phyloP scores from a whole-genome alignment of 2,329 filamentous ascomycete species.

The Mycocentrospora acerina region DNA sequence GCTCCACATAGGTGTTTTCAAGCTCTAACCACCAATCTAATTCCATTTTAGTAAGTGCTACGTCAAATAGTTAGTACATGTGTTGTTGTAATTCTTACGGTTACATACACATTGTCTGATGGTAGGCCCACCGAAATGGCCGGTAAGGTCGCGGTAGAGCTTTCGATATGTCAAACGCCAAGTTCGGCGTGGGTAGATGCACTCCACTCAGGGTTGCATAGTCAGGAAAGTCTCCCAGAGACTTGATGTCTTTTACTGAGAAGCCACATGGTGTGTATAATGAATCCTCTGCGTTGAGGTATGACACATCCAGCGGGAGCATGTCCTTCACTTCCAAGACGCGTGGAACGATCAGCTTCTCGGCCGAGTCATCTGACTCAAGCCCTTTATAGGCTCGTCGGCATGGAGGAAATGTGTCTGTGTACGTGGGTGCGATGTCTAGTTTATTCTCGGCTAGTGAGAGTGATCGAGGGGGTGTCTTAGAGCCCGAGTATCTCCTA shows the following conservation, averaged over 20 bases:
- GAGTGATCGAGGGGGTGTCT: constrained; percentile 56
- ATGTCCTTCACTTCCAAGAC: constrained; percentile 23
- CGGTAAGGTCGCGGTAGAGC: constrained; percentile 75
- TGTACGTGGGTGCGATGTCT: constrained; percentile 40
- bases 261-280: constrained; percentile 68
- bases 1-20: constrained; percentile 68
- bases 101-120: constrained; percentile 84
- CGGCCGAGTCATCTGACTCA: constrained; percentile 46
- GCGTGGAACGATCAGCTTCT: constrained; percentile 29
- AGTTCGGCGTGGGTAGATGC: constrained; percentile 65
- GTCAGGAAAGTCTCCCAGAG: constrained; percentile 75
- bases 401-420: constrained; percentile 55
- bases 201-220: constrained; percentile 76
- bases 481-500: constrained; percentile 49
- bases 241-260: constrained; percentile 67
- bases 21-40: constrained; percentile 88
- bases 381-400: no score
- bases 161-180: constrained; percentile 66
- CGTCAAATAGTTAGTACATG: constrained; percentile 1
- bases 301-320: constrained; percentile 27
- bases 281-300: constrained; percentile 27
- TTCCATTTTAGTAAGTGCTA: constrained; percentile 77
- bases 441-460: constrained; percentile 50
- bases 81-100: neutral
- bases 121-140: constrained; percentile 80